A percentile compares a stretch with the other conserved stretches of the same genome.
Evolutionary conservation across 2,329 filamentous ascomycete species (phyloP).

Genomic region (Aspergillus bombycis): DNA sequence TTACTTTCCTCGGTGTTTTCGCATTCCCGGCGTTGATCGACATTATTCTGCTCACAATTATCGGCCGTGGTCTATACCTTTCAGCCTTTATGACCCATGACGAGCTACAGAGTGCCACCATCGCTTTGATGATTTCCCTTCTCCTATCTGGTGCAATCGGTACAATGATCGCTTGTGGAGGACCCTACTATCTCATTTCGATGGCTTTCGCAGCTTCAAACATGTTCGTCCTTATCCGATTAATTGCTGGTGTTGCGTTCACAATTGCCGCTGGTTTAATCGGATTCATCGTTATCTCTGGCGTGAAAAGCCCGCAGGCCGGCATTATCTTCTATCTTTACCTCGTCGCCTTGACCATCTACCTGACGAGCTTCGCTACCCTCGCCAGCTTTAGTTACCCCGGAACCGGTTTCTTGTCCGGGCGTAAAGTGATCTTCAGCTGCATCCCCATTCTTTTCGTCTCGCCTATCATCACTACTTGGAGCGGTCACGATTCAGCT

Average conservation of each 20-base stretch:
- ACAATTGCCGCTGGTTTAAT: slow-evolving; percentile 57
- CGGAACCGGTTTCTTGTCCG: slow-evolving; percentile 60
- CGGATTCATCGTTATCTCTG: slow-evolving; percentile 56
- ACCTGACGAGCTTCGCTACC: slow-evolving; percentile 60
- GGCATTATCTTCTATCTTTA: slow-evolving; percentile 65
- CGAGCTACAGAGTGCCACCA: slow-evolving; percentile 57
- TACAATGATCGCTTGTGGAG: slow-evolving; percentile 65
- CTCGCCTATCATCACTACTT: slow-evolving; percentile 60
- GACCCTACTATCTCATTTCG: slow-evolving; percentile 63
- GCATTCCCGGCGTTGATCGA: slow-evolving; percentile 66
- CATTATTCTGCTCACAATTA: slow-evolving; percentile 61
- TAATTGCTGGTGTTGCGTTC: slow-evolving; percentile 56
- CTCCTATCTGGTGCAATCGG: slow-evolving; percentile 64
- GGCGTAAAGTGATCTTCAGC: slow-evolving; percentile 58
- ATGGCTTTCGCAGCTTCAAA: slow-evolving; percentile 60
- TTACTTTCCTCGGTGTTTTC: slow-evolving; percentile 64
- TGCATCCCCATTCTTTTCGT: slow-evolving; percentile 61
- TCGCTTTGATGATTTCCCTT: slow-evolving; percentile 61
- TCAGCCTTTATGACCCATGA: slow-evolving; percentile 58
- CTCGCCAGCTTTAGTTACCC: slow-evolving; percentile 59
- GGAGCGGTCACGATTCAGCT: slow-evolving; percentile 55
- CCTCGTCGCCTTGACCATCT: slow-evolving; percentile 60
- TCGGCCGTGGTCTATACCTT: slow-evolving; percentile 64
- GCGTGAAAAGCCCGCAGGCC: slow-evolving; percentile 47
- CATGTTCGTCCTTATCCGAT: slow-evolving; percentile 57